A percentile compares a stretch with the other conserved stretches of the same genome.
Conservation (phyloP, 2,329 filamentous ascomycete genomes). For the Macrophomina pseudophaseolina region DNA sequence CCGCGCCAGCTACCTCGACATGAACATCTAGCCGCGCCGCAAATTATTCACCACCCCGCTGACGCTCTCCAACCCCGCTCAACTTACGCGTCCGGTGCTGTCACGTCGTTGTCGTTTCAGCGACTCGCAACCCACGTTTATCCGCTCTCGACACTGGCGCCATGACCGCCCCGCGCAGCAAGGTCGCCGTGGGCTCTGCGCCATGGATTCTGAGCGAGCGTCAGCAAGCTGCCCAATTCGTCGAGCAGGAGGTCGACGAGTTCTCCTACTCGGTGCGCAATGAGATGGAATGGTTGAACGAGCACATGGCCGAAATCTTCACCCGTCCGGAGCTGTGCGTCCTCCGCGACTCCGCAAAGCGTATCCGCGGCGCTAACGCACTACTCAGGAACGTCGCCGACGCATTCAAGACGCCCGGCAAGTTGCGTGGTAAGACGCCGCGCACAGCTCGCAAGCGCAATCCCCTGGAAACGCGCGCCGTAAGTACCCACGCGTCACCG, state of each 20-base stretch:
- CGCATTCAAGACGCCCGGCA: conserved; percentile 93
- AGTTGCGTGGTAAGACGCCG: conserved; percentile 80
- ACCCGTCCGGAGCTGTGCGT: conserved; percentile 83
- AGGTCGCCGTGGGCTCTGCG: conserved; percentile 72
- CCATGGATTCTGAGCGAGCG: conserved; percentile 88
- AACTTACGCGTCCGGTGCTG: conserved; percentile 6
- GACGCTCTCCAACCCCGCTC: background rate
- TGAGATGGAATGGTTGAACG: conserved; percentile 97
- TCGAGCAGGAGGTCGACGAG: conserved; percentile 85
- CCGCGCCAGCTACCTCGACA: conserved; percentile 2
- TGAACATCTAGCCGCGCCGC: conserved; percentile 3
- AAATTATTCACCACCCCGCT: background rate
- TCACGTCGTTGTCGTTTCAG: background rate
- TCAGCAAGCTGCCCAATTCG: conserved; percentile 74
- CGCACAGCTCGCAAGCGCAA: conserved; percentile 69
- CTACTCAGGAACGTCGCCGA: conserved; percentile 80
- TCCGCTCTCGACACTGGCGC: background rate
- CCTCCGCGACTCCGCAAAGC: conserved; percentile 25
- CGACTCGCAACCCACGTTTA: conserved; percentile 6
- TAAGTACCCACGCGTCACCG: conserved; percentile 61
- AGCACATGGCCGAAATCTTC: conserved; percentile 97
- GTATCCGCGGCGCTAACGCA: conserved; percentile 27
- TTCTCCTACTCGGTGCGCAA: conserved; percentile 91
- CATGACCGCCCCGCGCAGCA: conserved; percentile 35
- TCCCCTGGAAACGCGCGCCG: conserved; percentile 64